Base-by-base conservation (phyloP, 805 yeast species). In the Brettanomyces nanus region DNA sequence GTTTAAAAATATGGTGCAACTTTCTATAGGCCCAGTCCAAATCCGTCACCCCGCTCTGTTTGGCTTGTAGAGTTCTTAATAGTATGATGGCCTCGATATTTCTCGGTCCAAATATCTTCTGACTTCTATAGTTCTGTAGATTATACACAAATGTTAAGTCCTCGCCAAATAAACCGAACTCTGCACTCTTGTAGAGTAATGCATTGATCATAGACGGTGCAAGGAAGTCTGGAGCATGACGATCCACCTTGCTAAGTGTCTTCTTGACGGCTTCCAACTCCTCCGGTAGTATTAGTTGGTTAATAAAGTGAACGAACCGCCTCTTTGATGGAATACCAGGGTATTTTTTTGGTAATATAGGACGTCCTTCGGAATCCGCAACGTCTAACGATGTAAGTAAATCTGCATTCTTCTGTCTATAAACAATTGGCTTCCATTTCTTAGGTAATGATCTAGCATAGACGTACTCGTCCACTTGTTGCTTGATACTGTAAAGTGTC, bases 381-480 rank as follows among this genome's bases (percentile, higher is more conserved):
- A 48, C 47, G 31, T 54, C 45, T 32, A 46, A 28, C 6, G 57
- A 42, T 5, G 38, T 36, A 26, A 53, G 33, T 3, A 15, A 23
- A 19, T 48, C 50, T 3, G 52, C 48, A 37, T 52, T 51, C 21
- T 45, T 49, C 11, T 40, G 31, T 33, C 56, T 48, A 31, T 53
- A 57, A 10, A 54, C 55, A 15, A 49, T 35, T 2, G 51, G 48
- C 28, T 40, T 47, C 45, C 50, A 43, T 28, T 44, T 46, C 17
- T 49, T 45, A 2, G 51, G 45, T 10, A 56, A 28, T 7, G 53
- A 35, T 18, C 45, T 41, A 42, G 36, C 52, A 34, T 56, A 51
- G 15, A 49, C 42, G 27, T 45, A 58, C n/a, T 53, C 57, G 36
- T 58, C 62, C 18, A 58, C 45, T 28, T 52, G 52, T 18, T 45